These are phyloP conservation scores for Penicillium janthinellum DNA, from an alignment of 2,329 filamentous ascomycete genomes.

Conservation along the genomic window DNA sequence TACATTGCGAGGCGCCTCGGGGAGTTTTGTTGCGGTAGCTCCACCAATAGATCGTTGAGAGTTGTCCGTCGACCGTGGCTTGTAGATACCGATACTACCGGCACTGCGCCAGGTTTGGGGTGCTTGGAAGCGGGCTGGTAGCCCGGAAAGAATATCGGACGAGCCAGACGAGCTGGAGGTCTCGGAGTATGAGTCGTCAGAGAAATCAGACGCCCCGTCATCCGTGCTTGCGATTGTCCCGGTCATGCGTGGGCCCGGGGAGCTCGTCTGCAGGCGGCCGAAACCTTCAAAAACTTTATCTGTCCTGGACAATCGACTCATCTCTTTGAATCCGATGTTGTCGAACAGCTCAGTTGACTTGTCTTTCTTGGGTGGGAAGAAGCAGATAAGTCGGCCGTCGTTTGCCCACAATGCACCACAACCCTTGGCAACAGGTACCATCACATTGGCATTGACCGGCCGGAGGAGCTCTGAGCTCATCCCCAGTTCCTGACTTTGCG, in stretches of 20 bases:
- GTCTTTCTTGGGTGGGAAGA: constrained; percentile 57
- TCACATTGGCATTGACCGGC: constrained; percentile 61
- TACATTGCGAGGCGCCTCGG: constrained; percentile 62
- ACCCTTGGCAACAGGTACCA: constrained; percentile 63
- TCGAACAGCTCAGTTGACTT: constrained; percentile 54
- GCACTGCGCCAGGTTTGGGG: constrained; percentile 55
- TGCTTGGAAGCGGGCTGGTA: constrained; percentile 53
- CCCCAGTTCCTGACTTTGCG: constrained; percentile 48
- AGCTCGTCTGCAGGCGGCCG: constrained; percentile 58
- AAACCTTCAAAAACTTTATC: constrained; percentile 65
- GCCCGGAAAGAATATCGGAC: constrained; percentile 46
- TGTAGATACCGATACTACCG: constrained; percentile 58
- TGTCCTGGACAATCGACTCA: constrained; percentile 50
- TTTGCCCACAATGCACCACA: constrained; percentile 61
- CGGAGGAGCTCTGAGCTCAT: constrained; percentile 56
- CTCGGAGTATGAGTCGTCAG: constrained; percentile 59
- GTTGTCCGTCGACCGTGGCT: constrained; percentile 51
- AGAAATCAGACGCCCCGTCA: constrained; percentile 50
- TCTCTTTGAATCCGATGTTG: constrained; percentile 51
- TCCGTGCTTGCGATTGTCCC: constrained; percentile 44
- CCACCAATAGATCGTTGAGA: constrained; percentile 58
- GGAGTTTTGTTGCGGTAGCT: constrained; percentile 53
- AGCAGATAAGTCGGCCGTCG: constrained; percentile 60
- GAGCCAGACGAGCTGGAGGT: constrained; percentile 57
- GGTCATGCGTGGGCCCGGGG: constrained; percentile 49